Percentiles rank a stretch among this genome's conserved stretches.
phyloP scores from a whole-genome alignment of 768 basidiomycete genomes.

The Daedaleopsis sinensis region DNA sequence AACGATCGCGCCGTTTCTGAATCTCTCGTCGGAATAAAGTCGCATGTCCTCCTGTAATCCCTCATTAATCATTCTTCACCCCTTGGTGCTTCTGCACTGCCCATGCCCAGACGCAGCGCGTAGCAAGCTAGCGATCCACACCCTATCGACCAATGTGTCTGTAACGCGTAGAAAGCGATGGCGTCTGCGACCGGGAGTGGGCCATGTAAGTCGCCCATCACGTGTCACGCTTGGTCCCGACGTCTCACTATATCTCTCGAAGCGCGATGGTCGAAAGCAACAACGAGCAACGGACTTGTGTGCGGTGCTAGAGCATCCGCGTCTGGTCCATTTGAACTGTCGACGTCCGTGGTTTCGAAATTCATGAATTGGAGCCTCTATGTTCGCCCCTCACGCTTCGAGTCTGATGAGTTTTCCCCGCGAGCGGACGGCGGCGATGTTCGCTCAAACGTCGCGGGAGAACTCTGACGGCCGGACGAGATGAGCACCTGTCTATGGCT shows the following conservation, averaged over 20 bases:
- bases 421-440: not conserved
- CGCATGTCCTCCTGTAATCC: no score
- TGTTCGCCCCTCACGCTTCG: not conserved
- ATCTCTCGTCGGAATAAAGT: no score
- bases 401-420: not conserved
- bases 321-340: not conserved
- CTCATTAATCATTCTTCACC: not conserved
- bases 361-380: not conserved
- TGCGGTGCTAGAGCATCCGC: not conserved
- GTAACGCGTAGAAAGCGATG: not conserved
- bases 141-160: not conserved
- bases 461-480: constrained; percentile 3
- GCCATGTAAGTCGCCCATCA: not conserved
- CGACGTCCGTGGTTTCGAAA: not conserved
- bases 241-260: constrained; percentile 7
- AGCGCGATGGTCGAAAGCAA: not conserved
- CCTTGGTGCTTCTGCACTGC: not conserved
- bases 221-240: not conserved
- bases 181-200: not conserved
- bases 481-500: not conserved
- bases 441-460: constrained; percentile 12
- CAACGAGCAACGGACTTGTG: not conserved
- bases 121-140: not conserved
- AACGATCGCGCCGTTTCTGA: no score
- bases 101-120: not conserved